Evolutionary conservation across 2,329 filamentous ascomycete species (phyloP), one percentile per base, ranked within the genome.

Genomic region (Teratosphaeria zuluensis): DNA sequence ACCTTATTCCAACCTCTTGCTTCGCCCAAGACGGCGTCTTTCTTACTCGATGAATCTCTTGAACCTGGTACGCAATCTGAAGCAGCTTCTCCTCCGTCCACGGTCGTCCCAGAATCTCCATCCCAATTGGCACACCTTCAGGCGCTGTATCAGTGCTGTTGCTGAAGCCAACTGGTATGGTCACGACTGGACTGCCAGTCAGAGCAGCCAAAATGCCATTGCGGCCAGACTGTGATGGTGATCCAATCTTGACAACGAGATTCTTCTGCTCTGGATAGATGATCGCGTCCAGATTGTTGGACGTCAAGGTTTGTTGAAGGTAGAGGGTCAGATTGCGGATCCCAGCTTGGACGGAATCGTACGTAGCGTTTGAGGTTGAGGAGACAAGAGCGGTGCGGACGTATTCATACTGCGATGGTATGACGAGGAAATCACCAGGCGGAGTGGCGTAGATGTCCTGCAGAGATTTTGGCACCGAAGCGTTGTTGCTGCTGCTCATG

Each of bases 251-350:
- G 2, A 85, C 83, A 5, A 84, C 82, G 1, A 87, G 77, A 57
- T 85, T 85, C 66, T 79, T 80, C 65, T 87, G 84, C 66, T 87
- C 80, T 0, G 84, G 84, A 69, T 87, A 87, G 64, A 86, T 78
- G 38, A 87, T 64, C 0, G 80, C 83, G 66, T 85, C 80, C 14
- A 87, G 74, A 0, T 69, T 60, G 61, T 83, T 72, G 0, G 65
- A 58, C 0, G 71, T 67, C 60, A 87, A 84, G 0, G 81, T 83
- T 2, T 70, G 61, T n/a, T 75, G 71, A 1, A 87, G 71, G 0
- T 77, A 72, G 1, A 75, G 67, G 3, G 78, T 84, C 14, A 88
- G 75, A 55, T 79, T 74, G 6, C 73, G 70, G 59, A 87, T 84
- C 1, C 74, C 76, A 4, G 72, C 63, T 56, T 80, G 75, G 11